Percentiles rank a stretch among this genome's conserved stretches.
These are phyloP conservation scores for Colletotrichum sp. DNA, from an alignment of 2,329 filamentous ascomycete species.

Conservation along the genomic window DNA sequence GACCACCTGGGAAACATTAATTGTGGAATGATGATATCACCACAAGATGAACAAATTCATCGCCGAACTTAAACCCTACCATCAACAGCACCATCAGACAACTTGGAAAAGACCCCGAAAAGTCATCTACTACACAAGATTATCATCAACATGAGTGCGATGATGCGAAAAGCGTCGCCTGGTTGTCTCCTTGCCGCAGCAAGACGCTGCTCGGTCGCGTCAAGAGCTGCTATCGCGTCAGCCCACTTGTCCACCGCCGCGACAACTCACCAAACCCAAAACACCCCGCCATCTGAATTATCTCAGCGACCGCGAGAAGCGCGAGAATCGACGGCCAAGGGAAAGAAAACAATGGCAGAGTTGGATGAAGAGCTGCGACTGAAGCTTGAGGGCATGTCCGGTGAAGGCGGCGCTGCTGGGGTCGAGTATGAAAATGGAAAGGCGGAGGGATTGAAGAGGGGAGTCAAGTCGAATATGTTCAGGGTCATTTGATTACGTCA, in stretches of 20 bases:
- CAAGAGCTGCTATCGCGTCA: neutral
- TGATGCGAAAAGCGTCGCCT: neutral
- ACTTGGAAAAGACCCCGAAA: neutral
- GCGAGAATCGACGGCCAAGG: neutral
- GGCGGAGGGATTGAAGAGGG: slow-evolving; percentile 74
- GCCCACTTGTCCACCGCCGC: neutral
- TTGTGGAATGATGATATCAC: neutral
- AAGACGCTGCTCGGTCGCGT: neutral
- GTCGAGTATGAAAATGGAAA: slow-evolving; percentile 79
- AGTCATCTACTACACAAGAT: neutral
- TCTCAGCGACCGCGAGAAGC: neutral
- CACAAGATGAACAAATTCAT: neutral
- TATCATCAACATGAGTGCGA: neutral
- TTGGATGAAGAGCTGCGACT: slow-evolving; percentile 69
- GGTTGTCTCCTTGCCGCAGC: neutral
- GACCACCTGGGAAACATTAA: neutral
- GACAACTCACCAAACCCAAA: neutral
- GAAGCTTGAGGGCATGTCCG: slow-evolving; percentile 70
- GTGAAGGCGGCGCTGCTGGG: slow-evolving; percentile 73
- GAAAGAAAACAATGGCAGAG: slow-evolving; percentile 62
- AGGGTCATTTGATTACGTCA: slow-evolving; percentile 58
- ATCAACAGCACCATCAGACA: neutral
- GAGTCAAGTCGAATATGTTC: slow-evolving; percentile 81
- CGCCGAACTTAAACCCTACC: neutral
- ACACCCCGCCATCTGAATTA: neutral